phyloP scores from a whole-genome alignment of 1,139 yeast genomes.

The Kodamaea arcana region DNA sequence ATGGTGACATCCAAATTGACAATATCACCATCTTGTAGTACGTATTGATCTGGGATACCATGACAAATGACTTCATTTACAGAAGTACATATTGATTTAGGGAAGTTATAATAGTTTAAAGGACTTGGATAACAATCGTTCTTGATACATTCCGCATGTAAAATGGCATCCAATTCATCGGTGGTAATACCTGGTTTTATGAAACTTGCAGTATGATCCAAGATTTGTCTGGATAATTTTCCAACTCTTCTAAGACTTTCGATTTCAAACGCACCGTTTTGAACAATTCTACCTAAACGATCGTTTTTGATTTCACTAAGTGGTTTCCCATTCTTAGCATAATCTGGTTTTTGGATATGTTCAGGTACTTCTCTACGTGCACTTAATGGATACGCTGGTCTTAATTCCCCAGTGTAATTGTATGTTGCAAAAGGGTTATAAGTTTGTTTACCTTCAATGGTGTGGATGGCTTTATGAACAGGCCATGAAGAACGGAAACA shows the following conservation, averaged over 20 bases:
- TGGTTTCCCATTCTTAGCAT: conserved; percentile 80
- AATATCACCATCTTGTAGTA: conserved; percentile 89
- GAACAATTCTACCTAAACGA: conserved; percentile 61
- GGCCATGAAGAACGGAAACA: conserved; percentile 81
- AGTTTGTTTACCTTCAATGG: conserved; percentile 41
- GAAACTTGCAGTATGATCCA: conserved; percentile 83
- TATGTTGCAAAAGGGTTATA: conserved; percentile 87
- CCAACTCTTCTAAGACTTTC: conserved; percentile 72
- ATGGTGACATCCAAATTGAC: conserved; percentile 86
- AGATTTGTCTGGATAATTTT: conserved; percentile 75
- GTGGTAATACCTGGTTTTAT: conserved; percentile 88
- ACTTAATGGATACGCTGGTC: conserved; percentile 79
- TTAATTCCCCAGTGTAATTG: conserved; percentile 66
- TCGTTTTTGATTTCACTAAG: conserved; percentile 71
- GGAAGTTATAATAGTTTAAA: conserved; percentile 88
- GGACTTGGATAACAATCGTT: conserved; percentile 95
- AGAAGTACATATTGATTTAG: conserved; percentile 90
- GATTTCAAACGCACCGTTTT: conserved; percentile 61
- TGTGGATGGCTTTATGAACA: conserved; percentile 49
- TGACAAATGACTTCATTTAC: conserved; percentile 95
- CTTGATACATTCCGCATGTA: conserved; percentile 83
- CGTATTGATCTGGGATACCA: conserved; percentile 91
- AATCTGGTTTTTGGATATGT: conserved; percentile 74
- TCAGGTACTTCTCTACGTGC: conserved; percentile 70
- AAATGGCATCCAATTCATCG: conserved; percentile 83